phyloP scores from a whole-genome alignment of 2,329 filamentous ascomycete species.

The Ophiostoma tasmaniense region DNA sequence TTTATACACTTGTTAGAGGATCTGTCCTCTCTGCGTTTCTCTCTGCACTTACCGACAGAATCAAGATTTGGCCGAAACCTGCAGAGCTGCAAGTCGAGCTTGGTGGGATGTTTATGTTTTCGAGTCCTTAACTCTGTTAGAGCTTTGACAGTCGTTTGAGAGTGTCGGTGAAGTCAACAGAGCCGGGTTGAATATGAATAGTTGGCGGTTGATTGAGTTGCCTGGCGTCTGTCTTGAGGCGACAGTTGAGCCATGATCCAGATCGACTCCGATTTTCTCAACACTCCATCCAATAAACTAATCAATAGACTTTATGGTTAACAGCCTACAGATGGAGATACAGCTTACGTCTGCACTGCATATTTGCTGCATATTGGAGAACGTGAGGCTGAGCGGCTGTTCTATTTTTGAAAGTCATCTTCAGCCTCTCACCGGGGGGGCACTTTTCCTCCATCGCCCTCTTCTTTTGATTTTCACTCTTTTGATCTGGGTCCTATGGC shows the following conservation, averaged over 20 bases:
- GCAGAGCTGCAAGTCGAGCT: neutral
- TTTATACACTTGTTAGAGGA: neutral
- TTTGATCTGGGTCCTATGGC: neutral
- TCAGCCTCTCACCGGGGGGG: neutral
- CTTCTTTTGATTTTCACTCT: neutral
- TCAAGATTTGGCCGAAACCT: constrained; percentile 3
- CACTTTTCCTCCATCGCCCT: no score
- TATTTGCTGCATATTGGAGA: neutral
- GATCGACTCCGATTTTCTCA: neutral
- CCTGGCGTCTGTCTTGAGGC: neutral
- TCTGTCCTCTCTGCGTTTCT: neutral
- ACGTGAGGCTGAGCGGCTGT: neutral
- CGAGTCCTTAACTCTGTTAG: no score
- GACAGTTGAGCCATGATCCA: neutral
- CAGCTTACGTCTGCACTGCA: neutral
- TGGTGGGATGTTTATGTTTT: neutral
- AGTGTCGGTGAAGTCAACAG: neutral
- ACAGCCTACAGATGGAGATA: neutral
- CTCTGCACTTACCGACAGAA: neutral
- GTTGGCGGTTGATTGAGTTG: neutral
- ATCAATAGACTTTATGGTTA: neutral
- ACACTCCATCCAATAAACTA: neutral
- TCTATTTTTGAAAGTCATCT: neutral
- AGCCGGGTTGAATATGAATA: neutral
- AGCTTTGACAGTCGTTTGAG: neutral